These are phyloP conservation scores for Penicillium waksmanii DNA, from an alignment of 495 filamentous ascomycete species.

Conservation along the genomic window DNA sequence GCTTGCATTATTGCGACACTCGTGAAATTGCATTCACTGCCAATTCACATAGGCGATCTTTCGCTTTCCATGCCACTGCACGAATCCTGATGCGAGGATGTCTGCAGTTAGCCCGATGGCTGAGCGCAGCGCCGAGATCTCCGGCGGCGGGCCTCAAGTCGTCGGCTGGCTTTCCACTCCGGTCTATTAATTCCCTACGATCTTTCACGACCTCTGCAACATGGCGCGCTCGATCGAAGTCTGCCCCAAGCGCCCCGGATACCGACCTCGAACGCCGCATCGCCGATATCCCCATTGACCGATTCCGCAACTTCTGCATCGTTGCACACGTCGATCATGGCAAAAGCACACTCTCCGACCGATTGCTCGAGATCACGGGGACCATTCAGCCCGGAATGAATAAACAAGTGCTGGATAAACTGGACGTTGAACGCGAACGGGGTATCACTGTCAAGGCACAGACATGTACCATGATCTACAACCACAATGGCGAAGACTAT, in stretches of 20 bases:
- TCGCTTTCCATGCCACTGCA: conserved; percentile 44
- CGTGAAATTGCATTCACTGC: not conserved
- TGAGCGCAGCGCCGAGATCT: conserved; percentile 46
- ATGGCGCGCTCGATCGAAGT: conserved; percentile 40
- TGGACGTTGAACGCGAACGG: conserved; percentile 93
- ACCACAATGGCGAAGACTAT: conserved; percentile 82
- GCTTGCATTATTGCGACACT: not conserved
- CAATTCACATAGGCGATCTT: conserved; percentile 6
- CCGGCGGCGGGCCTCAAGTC: conserved; percentile 43
- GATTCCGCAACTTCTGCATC: conserved; percentile 96
- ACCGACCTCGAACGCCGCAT: conserved; percentile 79
- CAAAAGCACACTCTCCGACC: conserved; percentile 91
- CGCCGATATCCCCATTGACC: conserved; percentile 82
- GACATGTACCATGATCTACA: conserved; percentile 97
- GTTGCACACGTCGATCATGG: conserved; percentile 99
- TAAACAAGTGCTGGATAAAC: conserved; percentile 94
- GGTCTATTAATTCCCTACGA: conserved; percentile 29
- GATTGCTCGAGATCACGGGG: conserved; percentile 90
- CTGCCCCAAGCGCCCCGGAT: conserved; percentile 24
- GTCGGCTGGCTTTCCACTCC: conserved; percentile 27
- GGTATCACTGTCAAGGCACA: conserved; percentile 99
- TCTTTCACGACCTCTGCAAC: conserved; percentile 45
- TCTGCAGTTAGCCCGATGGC: conserved; percentile 56
- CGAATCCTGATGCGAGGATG: conserved; percentile 59
- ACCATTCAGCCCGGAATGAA: conserved; percentile 87